These are phyloP conservation scores for Spathaspora passalidarum DNA, from an alignment of 805 yeast species.

Conservation along the genomic window DNA sequence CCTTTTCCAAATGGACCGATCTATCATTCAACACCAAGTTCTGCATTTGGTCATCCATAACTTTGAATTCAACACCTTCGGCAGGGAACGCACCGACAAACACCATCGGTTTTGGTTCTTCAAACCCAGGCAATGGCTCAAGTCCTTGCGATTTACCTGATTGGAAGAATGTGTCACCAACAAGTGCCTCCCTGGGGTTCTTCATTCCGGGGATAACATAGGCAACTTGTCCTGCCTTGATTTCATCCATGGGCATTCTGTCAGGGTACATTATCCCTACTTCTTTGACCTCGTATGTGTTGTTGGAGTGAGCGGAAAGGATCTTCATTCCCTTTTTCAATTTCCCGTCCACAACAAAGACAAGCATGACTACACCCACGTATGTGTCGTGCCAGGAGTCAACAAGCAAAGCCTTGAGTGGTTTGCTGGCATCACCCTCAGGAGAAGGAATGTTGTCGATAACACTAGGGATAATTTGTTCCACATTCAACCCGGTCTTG, in stretches of 20 bases:
- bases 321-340: constrained; percentile 73
- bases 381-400: constrained; percentile 97
- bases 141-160: constrained; percentile 52
- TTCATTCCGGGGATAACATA: constrained; percentile 95
- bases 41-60: constrained; percentile 84
- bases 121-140: constrained; percentile 89
- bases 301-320: constrained; percentile 71
- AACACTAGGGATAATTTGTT: constrained; percentile 73
- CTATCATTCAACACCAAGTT: constrained; percentile 89
- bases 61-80: constrained; percentile 86
- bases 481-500: constrained; percentile 83
- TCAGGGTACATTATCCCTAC: constrained; percentile 97
- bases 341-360: constrained; percentile 80
- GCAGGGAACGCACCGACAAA: constrained; percentile 98
- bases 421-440: constrained; percentile 47
- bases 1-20: constrained; percentile 84
- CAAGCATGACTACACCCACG: constrained; percentile 83
- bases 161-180: constrained; percentile 86
- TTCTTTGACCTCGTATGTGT: constrained; percentile 83
- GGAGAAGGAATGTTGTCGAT: constrained; percentile 83
- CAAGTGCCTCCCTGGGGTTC: constrained; percentile 76
- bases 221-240: constrained; percentile 92
- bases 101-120: constrained; percentile 97
- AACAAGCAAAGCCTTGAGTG: constrained; percentile 76
- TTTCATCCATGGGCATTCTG: constrained; percentile 55